These are phyloP conservation scores for Tylopilus plumbeoviolaceoides DNA, from an alignment of 768 basidiomycete genomes.

Conservation along the genomic window DNA sequence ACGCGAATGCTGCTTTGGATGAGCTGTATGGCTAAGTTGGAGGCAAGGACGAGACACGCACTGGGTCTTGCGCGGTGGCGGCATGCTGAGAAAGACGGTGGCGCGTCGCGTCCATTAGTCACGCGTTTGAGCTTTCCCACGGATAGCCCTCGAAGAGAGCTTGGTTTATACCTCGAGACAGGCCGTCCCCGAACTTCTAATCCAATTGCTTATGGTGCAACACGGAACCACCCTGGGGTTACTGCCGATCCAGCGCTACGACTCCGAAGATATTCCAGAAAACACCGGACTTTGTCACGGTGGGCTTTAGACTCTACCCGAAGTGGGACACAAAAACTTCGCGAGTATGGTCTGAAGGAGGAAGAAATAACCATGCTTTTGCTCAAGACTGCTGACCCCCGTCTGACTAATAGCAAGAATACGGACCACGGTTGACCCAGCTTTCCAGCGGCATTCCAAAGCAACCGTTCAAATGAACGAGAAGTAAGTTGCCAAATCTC, in stretches of 20 bases:
- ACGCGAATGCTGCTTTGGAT: slow-evolving; percentile 17
- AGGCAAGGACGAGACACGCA: not conserved
- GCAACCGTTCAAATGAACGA: too few relatives aligned
- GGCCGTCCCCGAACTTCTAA: too few relatives aligned
- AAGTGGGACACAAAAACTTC: slow-evolving; percentile 23
- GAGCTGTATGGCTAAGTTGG: not conserved
- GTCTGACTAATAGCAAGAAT: too few relatives aligned
- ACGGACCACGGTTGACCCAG: too few relatives aligned
- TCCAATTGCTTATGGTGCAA: too few relatives aligned
- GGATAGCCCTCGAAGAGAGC: too few relatives aligned
- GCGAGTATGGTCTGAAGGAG: slow-evolving; percentile 25
- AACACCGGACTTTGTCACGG: slow-evolving; percentile 18
- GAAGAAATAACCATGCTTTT: slow-evolving; percentile 16
- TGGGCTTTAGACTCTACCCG: slow-evolving; percentile 18
- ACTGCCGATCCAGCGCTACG: too few relatives aligned
- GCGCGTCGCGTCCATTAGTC: slow-evolving; percentile 1
- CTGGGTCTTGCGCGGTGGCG: not conserved
- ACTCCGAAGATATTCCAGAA: not conserved
- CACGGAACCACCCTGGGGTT: too few relatives aligned
- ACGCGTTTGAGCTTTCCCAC: slow-evolving; percentile 1
- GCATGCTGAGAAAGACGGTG: not conserved
- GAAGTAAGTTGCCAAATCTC: too few relatives aligned
- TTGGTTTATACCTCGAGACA: too few relatives aligned
- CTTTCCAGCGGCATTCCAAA: too few relatives aligned
- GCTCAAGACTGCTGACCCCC: not conserved